A percentile compares a stretch with the other conserved stretches of the same genome.
Evolutionary conservation across 768 basidiomycete genomes (phyloP).

Genomic region (Russula olivacea): DNA sequence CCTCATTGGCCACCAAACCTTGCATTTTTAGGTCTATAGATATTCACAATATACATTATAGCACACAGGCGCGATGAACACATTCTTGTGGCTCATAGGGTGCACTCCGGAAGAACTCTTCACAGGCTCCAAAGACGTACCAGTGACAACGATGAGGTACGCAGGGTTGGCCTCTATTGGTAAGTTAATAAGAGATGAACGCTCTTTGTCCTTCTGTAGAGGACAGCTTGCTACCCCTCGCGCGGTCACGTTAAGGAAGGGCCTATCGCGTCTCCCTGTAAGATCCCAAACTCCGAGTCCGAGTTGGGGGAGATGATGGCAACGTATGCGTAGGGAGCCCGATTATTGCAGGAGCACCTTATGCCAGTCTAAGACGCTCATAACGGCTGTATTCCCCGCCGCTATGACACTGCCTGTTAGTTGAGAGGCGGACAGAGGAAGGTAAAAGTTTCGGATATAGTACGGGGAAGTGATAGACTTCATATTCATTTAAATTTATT

Average conservation of each 20-base stretch:
- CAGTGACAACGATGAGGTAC: background rate
- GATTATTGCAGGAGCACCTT: background rate
- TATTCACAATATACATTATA: constrained; percentile 22
- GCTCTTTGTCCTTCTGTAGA: background rate
- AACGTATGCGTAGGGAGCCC: background rate
- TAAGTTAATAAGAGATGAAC: background rate
- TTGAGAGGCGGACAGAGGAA: constrained; percentile 32
- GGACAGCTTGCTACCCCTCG: background rate
- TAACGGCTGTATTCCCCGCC: constrained; percentile 25
- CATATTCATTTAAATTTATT: too few species aligned
- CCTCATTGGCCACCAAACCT: constrained; percentile 11
- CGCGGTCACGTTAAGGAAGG: background rate
- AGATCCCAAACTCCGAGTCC: background rate
- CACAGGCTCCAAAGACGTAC: background rate
- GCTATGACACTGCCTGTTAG: constrained; percentile 8
- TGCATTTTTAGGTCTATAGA: constrained; percentile 18
- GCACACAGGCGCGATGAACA: constrained; percentile 13
- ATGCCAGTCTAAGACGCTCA: background rate
- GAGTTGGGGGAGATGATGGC: background rate
- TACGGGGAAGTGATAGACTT: background rate
- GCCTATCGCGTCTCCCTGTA: background rate
- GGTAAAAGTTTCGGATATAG: background rate
- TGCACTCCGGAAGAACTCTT: background rate
- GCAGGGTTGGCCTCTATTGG: background rate
- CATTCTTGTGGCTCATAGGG: background rate